Percentiles rank a stretch among this genome's conserved stretches.
Evolutionary conservation across 23 red algal species (phyloP).

Genomic region (Chondrus crispus): DNA sequence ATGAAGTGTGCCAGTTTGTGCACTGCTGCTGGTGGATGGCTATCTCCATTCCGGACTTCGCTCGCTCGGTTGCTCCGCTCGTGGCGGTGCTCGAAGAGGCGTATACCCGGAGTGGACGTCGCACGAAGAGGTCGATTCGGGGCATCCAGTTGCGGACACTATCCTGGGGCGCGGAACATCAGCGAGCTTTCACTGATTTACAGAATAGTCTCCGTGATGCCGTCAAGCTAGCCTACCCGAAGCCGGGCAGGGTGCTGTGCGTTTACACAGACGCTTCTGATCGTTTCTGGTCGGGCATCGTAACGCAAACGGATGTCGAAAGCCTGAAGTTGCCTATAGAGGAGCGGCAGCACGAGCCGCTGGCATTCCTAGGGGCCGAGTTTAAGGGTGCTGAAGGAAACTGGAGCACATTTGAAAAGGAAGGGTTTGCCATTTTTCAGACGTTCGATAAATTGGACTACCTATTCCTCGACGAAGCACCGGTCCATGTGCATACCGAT

Average conservation of each 20-base stretch:
- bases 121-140: conserved; percentile 19
- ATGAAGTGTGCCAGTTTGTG: conserved; percentile 13
- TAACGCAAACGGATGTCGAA: not conserved
- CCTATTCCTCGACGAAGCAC: not conserved
- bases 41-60: not conserved
- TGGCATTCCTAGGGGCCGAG: conserved; percentile 13
- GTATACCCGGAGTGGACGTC: not conserved
- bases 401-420: conserved; percentile 3
- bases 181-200: not conserved
- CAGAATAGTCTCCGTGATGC: conserved; percentile 27
- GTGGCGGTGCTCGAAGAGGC: not conserved
- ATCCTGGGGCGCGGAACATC: not conserved
- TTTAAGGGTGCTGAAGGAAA: not conserved
- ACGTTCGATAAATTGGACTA: not conserved
- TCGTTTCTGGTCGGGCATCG: not conserved
- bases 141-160: conserved; percentile 15
- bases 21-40: conserved; percentile 13
- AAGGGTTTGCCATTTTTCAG: not conserved
- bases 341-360: conserved; percentile 4
- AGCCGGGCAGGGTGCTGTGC: not conserved
- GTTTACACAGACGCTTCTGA: conserved; percentile 26
- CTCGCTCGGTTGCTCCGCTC: not conserved
- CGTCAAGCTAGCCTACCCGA: not conserved
- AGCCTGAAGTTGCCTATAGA: not conserved
- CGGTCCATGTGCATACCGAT: conserved; percentile 7